Percentiles rank a stretch among this genome's conserved stretches.
Evolutionary conservation across 805 yeast genomes (phyloP).

Genomic region (Komagataella ulmi): DNA sequence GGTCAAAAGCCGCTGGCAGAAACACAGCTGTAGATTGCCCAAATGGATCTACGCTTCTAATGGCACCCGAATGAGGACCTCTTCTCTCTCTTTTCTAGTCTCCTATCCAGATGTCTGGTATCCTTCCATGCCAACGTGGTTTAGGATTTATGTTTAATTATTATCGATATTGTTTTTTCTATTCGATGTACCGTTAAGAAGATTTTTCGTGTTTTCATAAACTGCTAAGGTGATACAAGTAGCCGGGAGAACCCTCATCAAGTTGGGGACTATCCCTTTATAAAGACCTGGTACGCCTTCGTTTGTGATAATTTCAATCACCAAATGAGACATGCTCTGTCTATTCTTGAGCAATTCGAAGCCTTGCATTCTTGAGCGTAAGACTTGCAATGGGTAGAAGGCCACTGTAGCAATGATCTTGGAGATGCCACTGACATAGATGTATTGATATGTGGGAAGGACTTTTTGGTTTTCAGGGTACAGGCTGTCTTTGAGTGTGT

Average conservation of each 20-base stretch:
- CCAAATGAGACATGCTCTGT: slow-evolving; percentile 19
- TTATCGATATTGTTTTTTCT: neutral
- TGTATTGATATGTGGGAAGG: slow-evolving; percentile 40
- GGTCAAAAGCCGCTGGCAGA: neutral
- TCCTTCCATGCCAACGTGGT: neutral
- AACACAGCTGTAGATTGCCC: neutral
- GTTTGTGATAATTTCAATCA: slow-evolving; percentile 22
- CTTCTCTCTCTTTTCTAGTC: neutral
- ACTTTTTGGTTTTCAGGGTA: slow-evolving; percentile 7
- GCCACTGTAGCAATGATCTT: slow-evolving; percentile 55
- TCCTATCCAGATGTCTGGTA: neutral
- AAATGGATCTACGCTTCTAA: neutral
- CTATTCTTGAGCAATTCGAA: slow-evolving; percentile 14
- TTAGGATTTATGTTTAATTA: neutral
- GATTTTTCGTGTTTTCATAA: slow-evolving; percentile 49
- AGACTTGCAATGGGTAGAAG: slow-evolving; percentile 76
- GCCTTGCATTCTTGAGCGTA: slow-evolving; percentile 64
- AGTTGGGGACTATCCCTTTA: slow-evolving; percentile 69
- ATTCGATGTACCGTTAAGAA: slow-evolving; percentile 4
- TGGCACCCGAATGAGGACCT: neutral
- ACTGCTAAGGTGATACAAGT: slow-evolving; percentile 83
- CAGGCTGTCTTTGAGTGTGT: slow-evolving; percentile 41
- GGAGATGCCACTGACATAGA: slow-evolving; percentile 52
- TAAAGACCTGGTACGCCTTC: slow-evolving; percentile 66
- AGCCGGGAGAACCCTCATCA: slow-evolving; percentile 80